These are phyloP conservation scores for Nakaseomyces uthaithaninus DNA, from an alignment of 1,139 yeast species.

Conservation along the genomic window DNA sequence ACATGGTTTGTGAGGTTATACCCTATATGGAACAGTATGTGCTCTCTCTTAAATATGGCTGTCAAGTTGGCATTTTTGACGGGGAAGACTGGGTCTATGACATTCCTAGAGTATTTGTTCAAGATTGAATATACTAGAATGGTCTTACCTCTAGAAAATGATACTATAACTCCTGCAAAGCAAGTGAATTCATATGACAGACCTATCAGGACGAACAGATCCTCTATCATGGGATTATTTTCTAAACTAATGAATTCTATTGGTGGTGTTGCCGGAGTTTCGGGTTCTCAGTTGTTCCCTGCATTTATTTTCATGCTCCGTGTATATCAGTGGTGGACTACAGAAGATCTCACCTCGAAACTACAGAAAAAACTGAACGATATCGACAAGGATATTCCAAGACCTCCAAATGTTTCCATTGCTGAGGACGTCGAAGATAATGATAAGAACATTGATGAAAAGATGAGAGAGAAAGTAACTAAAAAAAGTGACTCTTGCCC, in stretches of 20 bases:
- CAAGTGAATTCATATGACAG: conserved; percentile 33
- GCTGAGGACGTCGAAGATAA: conserved; percentile 28
- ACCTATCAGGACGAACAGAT: conserved; percentile 48
- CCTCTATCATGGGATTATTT: conserved; percentile 32
- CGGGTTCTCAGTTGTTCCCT: conserved; percentile 54
- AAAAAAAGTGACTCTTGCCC: conserved; percentile 44
- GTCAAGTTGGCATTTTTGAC: conserved; percentile 61
- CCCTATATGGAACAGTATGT: conserved; percentile 48
- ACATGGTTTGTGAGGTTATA: conserved; percentile 45
- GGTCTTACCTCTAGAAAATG: conserved; percentile 35
- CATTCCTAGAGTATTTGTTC: conserved; percentile 54
- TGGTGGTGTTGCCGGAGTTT: conserved; percentile 27
- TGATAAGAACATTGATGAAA: conserved; percentile 3
- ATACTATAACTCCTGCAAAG: not conserved
- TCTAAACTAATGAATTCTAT: conserved; percentile 9
- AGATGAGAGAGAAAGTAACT: not conserved
- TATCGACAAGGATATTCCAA: conserved; percentile 47
- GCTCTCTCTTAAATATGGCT: conserved; percentile 47
- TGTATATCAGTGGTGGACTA: conserved; percentile 93
- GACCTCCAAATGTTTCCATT: conserved; percentile 28
- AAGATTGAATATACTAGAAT: conserved; percentile 65
- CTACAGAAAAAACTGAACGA: conserved; percentile 46
- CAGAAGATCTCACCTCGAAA: conserved; percentile 63
- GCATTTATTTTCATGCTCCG: conserved; percentile 75
- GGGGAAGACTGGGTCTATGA: conserved; percentile 58